Evolutionary conservation across 108 stramenopile genomes (phyloP).

Genomic region (Skeletonema tropicum): DNA sequence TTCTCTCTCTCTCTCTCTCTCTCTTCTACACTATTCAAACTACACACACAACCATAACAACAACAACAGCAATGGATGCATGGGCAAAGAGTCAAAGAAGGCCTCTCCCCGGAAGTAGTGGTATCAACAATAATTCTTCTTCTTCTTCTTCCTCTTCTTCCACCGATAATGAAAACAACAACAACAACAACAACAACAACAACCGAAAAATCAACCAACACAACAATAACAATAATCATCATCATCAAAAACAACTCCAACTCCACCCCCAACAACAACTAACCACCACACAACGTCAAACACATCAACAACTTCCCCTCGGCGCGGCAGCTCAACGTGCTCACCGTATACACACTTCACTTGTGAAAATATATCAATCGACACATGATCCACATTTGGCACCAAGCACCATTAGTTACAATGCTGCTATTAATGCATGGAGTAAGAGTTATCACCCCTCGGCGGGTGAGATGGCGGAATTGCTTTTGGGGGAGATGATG

Average conservation of each 20-base stretch:
- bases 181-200: background rate
- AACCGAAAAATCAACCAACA: background rate
- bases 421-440: slow-evolving; percentile 76
- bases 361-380: slow-evolving; percentile 47
- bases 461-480: slow-evolving; percentile 59
- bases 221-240: background rate
- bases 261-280: slow-evolving; percentile 17
- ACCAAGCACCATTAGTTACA: slow-evolving; percentile 63
- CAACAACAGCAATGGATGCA: slow-evolving; percentile 59
- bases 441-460: slow-evolving; percentile 55
- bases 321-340: slow-evolving; percentile 66
- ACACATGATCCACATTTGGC: slow-evolving; percentile 52
- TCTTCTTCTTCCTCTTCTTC: too few species aligned
- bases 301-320: slow-evolving; percentile 26
- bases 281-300: background rate
- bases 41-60: background rate
- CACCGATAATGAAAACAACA: background rate
- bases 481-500: slow-evolving; percentile 64
- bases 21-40: too few species aligned
- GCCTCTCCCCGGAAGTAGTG: slow-evolving; percentile 20
- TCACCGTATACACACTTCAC: slow-evolving; percentile 60
- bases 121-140: background rate
- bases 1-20: too few species aligned
- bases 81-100: slow-evolving; percentile 67
- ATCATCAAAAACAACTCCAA: slow-evolving; percentile 8